Conservation (phyloP, 140 eudicot species). For the Erigeron philadelphicus region DNA sequence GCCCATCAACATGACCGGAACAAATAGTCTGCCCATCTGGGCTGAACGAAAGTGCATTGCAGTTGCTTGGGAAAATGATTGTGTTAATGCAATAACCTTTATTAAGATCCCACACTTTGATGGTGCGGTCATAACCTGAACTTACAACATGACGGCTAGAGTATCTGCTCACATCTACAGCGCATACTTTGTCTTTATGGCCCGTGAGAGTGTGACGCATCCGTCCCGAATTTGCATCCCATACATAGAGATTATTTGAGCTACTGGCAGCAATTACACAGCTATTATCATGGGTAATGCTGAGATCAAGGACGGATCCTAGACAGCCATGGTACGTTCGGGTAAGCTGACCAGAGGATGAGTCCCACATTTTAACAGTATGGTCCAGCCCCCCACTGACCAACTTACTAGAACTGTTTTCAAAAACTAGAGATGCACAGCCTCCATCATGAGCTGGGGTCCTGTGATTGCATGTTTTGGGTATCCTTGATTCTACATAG, state of each 20-base stretch:
- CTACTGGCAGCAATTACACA: slow-evolving; percentile 74
- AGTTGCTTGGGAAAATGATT: slow-evolving; percentile 70
- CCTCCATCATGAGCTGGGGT: slow-evolving; percentile 91
- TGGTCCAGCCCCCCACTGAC: slow-evolving; percentile 86
- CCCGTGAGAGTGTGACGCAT: slow-evolving; percentile 83
- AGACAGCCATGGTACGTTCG: slow-evolving; percentile 62
- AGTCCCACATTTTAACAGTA: slow-evolving; percentile 78
- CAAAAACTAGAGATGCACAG: slow-evolving; percentile 69
- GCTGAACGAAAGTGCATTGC: slow-evolving; percentile 68
- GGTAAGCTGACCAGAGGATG: slow-evolving; percentile 52
- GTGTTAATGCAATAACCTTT: slow-evolving; percentile 82
- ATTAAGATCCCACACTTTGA: slow-evolving; percentile 84
- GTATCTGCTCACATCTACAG: slow-evolving; percentile 71
- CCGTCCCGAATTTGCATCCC: slow-evolving; percentile 79
- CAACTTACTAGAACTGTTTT: slow-evolving; percentile 55
- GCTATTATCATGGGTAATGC: slow-evolving; percentile 68
- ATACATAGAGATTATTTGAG: slow-evolving; percentile 64
- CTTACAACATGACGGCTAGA: slow-evolving; percentile 71
- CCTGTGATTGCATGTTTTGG: slow-evolving; percentile 51
- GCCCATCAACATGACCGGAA: slow-evolving; percentile 93
- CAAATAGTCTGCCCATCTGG: slow-evolving; percentile 77
- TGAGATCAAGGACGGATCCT: slow-evolving; percentile 81
- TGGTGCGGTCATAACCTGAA: slow-evolving; percentile 89
- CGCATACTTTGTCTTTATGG: slow-evolving; percentile 82
- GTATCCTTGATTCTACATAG: slow-evolving; percentile 65